Base-by-base conservation (phyloP, 2,329 filamentous ascomycete genomes). In the Canariomyces notabilis region DNA sequence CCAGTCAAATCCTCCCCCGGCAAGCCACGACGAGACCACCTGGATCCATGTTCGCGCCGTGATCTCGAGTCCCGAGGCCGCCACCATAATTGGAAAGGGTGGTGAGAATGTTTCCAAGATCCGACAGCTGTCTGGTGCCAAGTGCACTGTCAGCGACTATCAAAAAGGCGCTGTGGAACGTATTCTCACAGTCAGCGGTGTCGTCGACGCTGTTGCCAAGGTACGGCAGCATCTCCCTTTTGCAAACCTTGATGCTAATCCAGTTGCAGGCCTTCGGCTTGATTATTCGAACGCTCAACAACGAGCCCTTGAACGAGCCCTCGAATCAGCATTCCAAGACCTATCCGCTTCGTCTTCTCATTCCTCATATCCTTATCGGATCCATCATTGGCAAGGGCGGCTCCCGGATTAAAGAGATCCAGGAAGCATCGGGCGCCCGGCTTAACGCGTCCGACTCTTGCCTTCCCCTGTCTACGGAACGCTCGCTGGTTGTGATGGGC, bases 71-170 rank as follows among this genome's bases (percentile, higher is more conserved):
- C 89, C 89, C 37, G 93, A 98, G 69, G 93, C 93, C 57, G 93
- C 93, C 32, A 98, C 93, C 39, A 89, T 96, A 57, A 98, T 98
- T 68, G 93, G 93, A 64, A 98, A 98, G 72, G 91, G 90, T 54
- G 93, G 93, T 64, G 93, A 98, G 75, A 98, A 98, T 63, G 93
- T 98, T 38, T 95, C 90, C 57, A 89, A 95, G 71, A 97, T 98
- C 63, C 83, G 93, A 57, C 89, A 88, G 65, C 77, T 95, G 71
- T 96, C 93, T 42, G 90, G 89, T 60, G 93, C 93, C 57, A 97
- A 97, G 72, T 98, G 93, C 74, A 98, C 93, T 38, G 93, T 98
- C 59, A 96, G 90, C 72, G 93, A 98, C 70, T 98, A 97, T 63
- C 87, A 94, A 59, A 89, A 95, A 63, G 93, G 93, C 56, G 93